Evolutionary conservation across 2,329 filamentous ascomycete species (phyloP), one percentile per base, ranked within the genome.

Genomic region (Thielaviopsis musarum): DNA sequence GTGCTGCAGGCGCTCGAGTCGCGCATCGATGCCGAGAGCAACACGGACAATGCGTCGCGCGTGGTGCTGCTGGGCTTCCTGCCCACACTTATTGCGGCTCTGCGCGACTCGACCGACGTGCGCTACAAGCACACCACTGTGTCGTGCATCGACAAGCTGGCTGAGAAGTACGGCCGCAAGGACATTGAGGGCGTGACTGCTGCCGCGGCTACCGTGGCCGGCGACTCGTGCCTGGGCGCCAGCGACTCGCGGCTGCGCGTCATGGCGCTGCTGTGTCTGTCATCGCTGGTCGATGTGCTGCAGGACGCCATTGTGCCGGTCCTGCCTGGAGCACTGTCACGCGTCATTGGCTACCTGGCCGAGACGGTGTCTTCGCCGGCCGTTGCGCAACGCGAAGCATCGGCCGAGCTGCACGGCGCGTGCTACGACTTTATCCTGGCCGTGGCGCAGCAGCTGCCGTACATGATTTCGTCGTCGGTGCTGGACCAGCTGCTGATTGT

Each of bases 161-260:
- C 88, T 2, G 91, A 96, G 71, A 91, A 91, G 69, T 97, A 95
- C 69, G 94, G 93, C 65, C 94, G 93, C 75, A 94, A 91, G 69
- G 88, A 95, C 66, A 77, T 86, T 1, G 82, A 86, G 64, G 84
- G 83, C 52, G 86, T 95, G 52, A 77, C 86, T 26, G 80, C 80
- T 4, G 86, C 90, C 5, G 88, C 90, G 4, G 76, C 83, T 61
- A 85, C 85, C 1, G 85, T 98, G 65, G 83, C 87, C 45, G 83
- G 90, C 51, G 74, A 82, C 59, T 76, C 86, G 64, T 91, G 88
- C 63, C 78, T 97, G 55, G 87, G 86, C 45, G 84, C 87, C 68
- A 71, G 77, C 13, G 87, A 95, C 66, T 75, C 79, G 64, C 81
- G 81, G 26, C 79, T 96, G 54, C 84, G 85, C 49, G 79, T 91